Base-by-base conservation (phyloP, 1,284 basidiomycete genomes). In the Ceratobasidium sp. region DNA sequence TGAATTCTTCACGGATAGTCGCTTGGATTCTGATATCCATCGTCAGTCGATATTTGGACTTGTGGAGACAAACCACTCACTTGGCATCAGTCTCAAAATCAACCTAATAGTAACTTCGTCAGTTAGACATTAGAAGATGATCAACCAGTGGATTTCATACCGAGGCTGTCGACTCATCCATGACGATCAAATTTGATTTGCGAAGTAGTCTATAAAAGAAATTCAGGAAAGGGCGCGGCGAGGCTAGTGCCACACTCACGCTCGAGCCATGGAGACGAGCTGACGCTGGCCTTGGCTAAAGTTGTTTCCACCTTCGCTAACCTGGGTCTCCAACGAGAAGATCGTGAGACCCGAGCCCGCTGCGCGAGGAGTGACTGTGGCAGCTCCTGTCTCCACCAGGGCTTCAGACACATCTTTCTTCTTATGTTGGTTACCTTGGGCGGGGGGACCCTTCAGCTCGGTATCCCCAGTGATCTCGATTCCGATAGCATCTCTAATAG, bases 271-370 rank as follows among this genome's bases (percentile, higher is more conserved):
- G 1, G 93, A 92, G 29, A 96, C 88, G 1, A 96, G 86, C 82
- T 96, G 94, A 22, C 93, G 81, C 79, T 97, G 94, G 4, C 94
- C 95, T 75, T 93, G 92, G 1, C 92, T 94, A 79, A 96, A 94
- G 83, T 95, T 95, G 73, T 88, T 87, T 5, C 94, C 94, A 0
- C 93, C 93, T 0, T 92, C 86, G 0, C 92, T 92, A 1, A 96
- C 90, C 77, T 90, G 88, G 0, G 91, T 91, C 48, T 92, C 89
- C 17, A 96, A 85, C 0, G 87, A 87, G 69, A 95, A 84, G 6
- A 84, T 84, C 2, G 72, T 73, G 2, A 31, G 50, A 6, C 72
- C 72, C 54, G 72, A 45, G 17, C 72, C 72, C 11, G 59, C 31
- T 19, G 27, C 72, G n/a, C 72, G n/a, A 8, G 72, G 22, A 8